Base-by-base conservation (phyloP, 1,284 basidiomycete species). In the Sanghuangporus sanghuang region DNA sequence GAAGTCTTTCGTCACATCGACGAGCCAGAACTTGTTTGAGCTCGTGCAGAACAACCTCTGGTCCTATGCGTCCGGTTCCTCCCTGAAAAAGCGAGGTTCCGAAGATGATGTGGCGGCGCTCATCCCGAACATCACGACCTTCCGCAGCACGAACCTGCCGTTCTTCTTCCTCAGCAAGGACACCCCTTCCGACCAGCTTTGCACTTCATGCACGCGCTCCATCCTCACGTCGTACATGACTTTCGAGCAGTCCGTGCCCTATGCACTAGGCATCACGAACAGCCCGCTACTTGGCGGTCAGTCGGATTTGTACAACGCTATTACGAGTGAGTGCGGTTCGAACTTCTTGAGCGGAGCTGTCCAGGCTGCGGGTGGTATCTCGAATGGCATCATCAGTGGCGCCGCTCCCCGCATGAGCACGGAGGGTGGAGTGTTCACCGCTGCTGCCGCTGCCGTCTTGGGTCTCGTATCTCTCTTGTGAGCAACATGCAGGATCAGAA, bases 131-230 rank as follows among this genome's bases (percentile, higher is more conserved):
- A 75, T 81, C 46, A 83, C 84, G 11, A 86, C 86, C 16, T 93
- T 85, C 80, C 71, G 76, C 64, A 62, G 71, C 42, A 81, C 81
- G 73, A 90, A 90, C 79, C 75, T 96, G 59, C 78, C 85, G 48
- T 96, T 93, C 89, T 78, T 96, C 68, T 87, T 90, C 86, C 82
- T 92, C 70, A 73, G 80, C 61, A 77, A 87, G 52, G 68, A 71
- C 67, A 78, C 85, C 73, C 44, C 80, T 56, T 75, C 79, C 39
- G 70, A 74, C 48, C 63, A 76, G 44, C 86, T 96, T 62, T 97
- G 95, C 85, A 87, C 83, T 2, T 71, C 87, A 4, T 97, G 95
- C 85, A 87, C 92, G 16, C 85, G 89, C 72, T 82, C 82, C 68
- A 77, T 94, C 73, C 72, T 96, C 68, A 82, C 85, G 6, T 68